phyloP scores from a whole-genome alignment of 306 rosid genomes.

The Dalbergia cochinchinensis region DNA sequence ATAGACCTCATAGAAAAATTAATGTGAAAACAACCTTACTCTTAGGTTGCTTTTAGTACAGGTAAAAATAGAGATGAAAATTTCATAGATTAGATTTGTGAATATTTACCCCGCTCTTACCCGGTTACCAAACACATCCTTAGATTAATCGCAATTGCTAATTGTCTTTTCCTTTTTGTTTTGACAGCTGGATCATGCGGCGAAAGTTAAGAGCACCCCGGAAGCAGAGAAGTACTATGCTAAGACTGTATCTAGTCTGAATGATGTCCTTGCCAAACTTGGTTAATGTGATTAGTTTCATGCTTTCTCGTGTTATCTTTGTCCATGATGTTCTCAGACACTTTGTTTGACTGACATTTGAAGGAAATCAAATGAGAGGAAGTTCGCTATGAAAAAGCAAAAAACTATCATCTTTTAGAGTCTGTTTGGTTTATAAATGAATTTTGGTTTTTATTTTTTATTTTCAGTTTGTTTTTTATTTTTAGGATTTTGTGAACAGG shows the following conservation, averaged over 20 bases:
- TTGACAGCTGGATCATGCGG: constrained; percentile 91
- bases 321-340: constrained; percentile 52
- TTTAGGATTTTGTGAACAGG: too few relatives aligned
- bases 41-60: too few relatives aligned
- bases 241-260: constrained; percentile 74
- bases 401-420: neutral
- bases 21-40: too few relatives aligned
- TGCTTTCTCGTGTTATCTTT: constrained; percentile 60
- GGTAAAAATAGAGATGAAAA: too few relatives aligned
- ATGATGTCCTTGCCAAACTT: constrained; percentile 83
- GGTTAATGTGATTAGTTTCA: constrained; percentile 61
- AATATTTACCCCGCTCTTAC: too few relatives aligned
- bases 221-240: constrained; percentile 96
- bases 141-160: neutral
- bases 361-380: constrained; percentile 55
- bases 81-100: too few relatives aligned
- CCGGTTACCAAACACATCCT: neutral
- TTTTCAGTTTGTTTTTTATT: neutral
- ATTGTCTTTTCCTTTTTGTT: neutral
- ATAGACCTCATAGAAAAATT: too few relatives aligned
- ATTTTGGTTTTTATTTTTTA: neutral
- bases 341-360: constrained; percentile 56
- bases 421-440: too few relatives aligned
- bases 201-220: constrained; percentile 85
- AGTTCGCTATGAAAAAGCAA: constrained; percentile 38